Conservation (phyloP, 176 grass and related monocot genomes). For the Phyllostachys edulis region DNA sequence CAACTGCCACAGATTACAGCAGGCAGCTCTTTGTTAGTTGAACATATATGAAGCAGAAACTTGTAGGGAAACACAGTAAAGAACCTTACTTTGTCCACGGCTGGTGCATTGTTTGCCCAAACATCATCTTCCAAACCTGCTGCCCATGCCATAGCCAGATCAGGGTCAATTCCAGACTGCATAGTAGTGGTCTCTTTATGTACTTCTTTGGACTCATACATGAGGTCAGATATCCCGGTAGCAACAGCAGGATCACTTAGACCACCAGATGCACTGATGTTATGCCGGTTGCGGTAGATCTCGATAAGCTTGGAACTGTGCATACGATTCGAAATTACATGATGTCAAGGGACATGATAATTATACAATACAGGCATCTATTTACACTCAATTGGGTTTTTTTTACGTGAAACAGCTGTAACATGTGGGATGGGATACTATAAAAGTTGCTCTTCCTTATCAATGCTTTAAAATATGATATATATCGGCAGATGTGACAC, state of each 20-base stretch:
- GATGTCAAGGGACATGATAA: neutral
- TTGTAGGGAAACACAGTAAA: constrained; percentile 18
- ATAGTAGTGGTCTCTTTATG: constrained; percentile 58
- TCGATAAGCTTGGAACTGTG: constrained; percentile 90
- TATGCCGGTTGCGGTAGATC: constrained; percentile 94
- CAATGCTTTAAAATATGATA: neutral
- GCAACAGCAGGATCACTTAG: constrained; percentile 95
- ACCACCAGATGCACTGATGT: constrained; percentile 80
- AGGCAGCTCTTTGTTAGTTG: neutral
- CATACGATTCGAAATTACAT: constrained; percentile 36
- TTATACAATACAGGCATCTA: constrained; percentile 19
- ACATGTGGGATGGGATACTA: constrained; percentile 3
- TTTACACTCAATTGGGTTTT: constrained; percentile 5
- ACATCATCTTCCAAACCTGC: constrained; percentile 89
- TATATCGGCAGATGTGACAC: constrained; percentile 3
- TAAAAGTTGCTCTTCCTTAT: neutral
- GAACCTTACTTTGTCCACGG: constrained; percentile 80
- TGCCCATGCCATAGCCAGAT: constrained; percentile 98
- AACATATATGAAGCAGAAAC: constrained; percentile 14
- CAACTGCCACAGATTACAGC: neutral
- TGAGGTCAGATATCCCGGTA: constrained; percentile 93
- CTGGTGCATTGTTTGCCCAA: constrained; percentile 85
- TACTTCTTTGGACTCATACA: constrained; percentile 81
- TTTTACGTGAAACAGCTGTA: neutral
- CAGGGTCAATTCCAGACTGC: constrained; percentile 79